These are phyloP conservation scores for Colletotrichum karsti DNA, from an alignment of 2,329 filamentous ascomycete species.

Conservation along the genomic window DNA sequence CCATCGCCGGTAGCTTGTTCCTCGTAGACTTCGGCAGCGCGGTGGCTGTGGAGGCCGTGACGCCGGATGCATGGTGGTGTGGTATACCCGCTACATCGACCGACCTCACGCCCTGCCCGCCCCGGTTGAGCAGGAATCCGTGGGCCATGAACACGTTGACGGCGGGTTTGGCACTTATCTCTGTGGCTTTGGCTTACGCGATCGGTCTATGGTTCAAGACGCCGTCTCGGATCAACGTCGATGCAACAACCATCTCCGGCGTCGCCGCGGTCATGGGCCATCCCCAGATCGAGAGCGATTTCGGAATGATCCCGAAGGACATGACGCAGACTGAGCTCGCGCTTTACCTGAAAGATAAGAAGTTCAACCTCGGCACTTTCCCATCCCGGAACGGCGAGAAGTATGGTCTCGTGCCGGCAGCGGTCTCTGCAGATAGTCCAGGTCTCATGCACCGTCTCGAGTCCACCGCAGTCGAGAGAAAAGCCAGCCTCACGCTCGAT, in stretches of 20 bases:
- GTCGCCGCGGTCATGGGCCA: slow-evolving; percentile 35
- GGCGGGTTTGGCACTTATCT: slow-evolving; percentile 22
- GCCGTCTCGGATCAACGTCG: slow-evolving; percentile 29
- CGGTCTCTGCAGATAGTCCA: not conserved
- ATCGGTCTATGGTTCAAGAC: slow-evolving; percentile 33
- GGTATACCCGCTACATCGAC: not conserved
- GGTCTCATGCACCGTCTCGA: not conserved
- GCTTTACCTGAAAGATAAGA: slow-evolving; percentile 24
- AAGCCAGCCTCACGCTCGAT: not conserved
- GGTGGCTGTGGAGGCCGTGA: slow-evolving; percentile 26
- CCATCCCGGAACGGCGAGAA: slow-evolving; percentile 2
- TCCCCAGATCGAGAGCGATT: slow-evolving; percentile 32
- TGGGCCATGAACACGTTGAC: slow-evolving; percentile 32
- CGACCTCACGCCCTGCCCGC: slow-evolving; percentile 28
- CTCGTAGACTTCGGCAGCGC: slow-evolving; percentile 29
- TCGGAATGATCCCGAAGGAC: slow-evolving; percentile 28
- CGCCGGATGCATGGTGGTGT: slow-evolving; percentile 33
- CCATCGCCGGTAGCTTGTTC: slow-evolving; percentile 14
- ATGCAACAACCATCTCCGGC: slow-evolving; percentile 33
- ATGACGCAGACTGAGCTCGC: slow-evolving; percentile 28
- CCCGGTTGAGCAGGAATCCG: slow-evolving; percentile 27
- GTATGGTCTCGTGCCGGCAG: slow-evolving; percentile 25
- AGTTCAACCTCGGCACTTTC: slow-evolving; percentile 32
- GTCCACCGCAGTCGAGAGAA: not conserved
- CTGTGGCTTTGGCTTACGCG: slow-evolving; percentile 20